Conservation (phyloP, 768 basidiomycete genomes). For the Gymnopilus dilepis region DNA sequence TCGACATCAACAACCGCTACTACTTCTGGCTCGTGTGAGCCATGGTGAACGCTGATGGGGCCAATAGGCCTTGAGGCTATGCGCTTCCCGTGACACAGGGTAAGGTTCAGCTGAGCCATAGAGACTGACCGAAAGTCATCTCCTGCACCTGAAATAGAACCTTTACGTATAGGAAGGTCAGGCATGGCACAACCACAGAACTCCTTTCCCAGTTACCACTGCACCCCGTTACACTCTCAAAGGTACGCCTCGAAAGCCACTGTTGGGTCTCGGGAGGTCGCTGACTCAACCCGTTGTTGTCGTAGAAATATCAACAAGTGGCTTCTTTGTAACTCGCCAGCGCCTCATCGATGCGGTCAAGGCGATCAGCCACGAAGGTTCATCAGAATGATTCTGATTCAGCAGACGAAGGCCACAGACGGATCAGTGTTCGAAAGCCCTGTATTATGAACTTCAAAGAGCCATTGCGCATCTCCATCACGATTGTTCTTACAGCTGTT, state of each 20-base stretch:
- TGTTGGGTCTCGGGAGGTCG: not conserved
- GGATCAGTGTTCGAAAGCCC: not conserved
- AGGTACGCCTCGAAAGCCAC: not conserved
- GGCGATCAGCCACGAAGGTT: not conserved
- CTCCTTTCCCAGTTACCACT: not conserved
- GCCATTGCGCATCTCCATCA: constrained; percentile 1
- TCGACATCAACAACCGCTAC: too few species aligned
- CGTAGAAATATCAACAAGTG: not conserved
- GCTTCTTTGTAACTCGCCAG: not conserved
- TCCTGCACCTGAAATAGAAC: not conserved
- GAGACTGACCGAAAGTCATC: not conserved
- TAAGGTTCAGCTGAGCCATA: not conserved
- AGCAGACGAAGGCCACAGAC: not conserved
- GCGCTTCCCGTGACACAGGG: not conserved
- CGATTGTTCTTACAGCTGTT: not conserved
- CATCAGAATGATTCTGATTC: not conserved
- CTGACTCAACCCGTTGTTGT: not conserved
- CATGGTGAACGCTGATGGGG: too few species aligned
- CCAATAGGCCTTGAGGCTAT: not conserved
- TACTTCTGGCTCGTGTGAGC: too few species aligned
- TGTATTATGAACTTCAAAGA: not conserved
- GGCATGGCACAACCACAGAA: not conserved
- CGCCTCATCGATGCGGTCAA: not conserved
- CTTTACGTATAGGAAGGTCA: not conserved
- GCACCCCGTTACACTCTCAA: not conserved